These are phyloP conservation scores for Solanum etuberosum DNA, from an alignment of 257 asterid species.

Conservation along the genomic window DNA sequence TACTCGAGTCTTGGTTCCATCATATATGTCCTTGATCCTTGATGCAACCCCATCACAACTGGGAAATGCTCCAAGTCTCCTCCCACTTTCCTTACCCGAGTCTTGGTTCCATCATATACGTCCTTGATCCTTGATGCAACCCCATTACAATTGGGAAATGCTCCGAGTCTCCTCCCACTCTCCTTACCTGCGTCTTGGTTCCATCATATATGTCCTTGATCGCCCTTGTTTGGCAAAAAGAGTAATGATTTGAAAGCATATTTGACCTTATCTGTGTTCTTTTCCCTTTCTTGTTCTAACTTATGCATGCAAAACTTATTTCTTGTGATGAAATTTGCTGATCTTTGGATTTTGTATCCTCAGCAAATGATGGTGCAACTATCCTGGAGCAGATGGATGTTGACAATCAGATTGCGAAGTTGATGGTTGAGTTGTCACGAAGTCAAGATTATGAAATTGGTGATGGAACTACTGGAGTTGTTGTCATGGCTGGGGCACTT, in stretches of 20 bases:
- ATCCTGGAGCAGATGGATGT: conserved; percentile 95
- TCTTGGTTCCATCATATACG: background rate
- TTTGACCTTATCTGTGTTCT: background rate
- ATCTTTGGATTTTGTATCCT: background rate
- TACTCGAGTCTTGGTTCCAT: background rate
- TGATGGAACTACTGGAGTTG: conserved; percentile 93
- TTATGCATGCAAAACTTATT: background rate
- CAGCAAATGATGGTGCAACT: conserved; percentile 94
- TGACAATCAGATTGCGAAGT: conserved; percentile 85
- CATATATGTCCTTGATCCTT: background rate
- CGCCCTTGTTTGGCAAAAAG: background rate
- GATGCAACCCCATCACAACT: background rate
- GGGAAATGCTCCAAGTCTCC: background rate
- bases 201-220: background rate
- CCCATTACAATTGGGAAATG: background rate
- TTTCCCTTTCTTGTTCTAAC: background rate
- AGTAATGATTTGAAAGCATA: background rate
- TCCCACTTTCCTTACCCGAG: background rate
- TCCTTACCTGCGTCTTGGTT: background rate
- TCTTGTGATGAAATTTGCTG: background rate
- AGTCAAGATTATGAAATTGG: conserved; percentile 97
- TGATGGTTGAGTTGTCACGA: conserved; percentile 82
- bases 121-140: background rate
- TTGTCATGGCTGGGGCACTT: conserved; percentile 95
- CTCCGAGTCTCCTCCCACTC: background rate